A percentile compares a stretch with the other conserved stretches of the same genome.
phyloP scores from a whole-genome alignment of 225 moss, liverwort and hornwort species.

The Physcomitrium patens region DNA sequence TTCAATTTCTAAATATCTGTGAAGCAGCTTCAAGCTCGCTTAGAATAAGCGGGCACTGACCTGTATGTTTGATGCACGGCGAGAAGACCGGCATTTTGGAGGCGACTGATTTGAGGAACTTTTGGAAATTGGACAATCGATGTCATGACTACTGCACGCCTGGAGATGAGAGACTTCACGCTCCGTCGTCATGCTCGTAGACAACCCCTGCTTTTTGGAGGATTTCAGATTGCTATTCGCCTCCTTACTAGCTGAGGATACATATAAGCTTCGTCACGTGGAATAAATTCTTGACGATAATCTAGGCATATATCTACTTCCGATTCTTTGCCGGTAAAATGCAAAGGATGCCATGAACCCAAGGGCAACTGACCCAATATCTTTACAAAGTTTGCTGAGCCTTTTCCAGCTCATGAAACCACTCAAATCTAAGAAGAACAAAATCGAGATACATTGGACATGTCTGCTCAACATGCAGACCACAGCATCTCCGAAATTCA shows the following conservation, averaged over 20 bases:
- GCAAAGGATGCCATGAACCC: not conserved
- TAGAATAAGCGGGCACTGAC: slow-evolving; percentile 8
- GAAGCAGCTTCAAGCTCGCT: not conserved
- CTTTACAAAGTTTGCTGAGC: not conserved
- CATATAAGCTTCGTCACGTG: not conserved
- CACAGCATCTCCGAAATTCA: not conserved
- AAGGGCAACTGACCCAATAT: not conserved
- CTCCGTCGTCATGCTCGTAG: slow-evolving; percentile 17
- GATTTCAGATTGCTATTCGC: not conserved
- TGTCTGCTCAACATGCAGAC: not conserved
- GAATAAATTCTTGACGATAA: not conserved
- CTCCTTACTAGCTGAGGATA: not conserved
- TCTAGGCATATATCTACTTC: not conserved
- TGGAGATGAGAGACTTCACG: slow-evolving; percentile 37
- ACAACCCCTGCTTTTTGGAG: not conserved
- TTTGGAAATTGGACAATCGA: not conserved
- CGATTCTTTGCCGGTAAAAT: not conserved
- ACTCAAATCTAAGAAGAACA: not conserved
- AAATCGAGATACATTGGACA: not conserved
- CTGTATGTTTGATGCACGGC: slow-evolving; percentile 17
- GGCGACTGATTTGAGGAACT: not conserved
- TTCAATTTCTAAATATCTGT: not conserved
- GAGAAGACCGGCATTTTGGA: not conserved
- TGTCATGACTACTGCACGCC: slow-evolving; percentile 17
- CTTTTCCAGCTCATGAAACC: not conserved